These are phyloP conservation scores for Penicillium sp. DNA, from an alignment of 2,329 filamentous ascomycete species.

Conservation along the genomic window DNA sequence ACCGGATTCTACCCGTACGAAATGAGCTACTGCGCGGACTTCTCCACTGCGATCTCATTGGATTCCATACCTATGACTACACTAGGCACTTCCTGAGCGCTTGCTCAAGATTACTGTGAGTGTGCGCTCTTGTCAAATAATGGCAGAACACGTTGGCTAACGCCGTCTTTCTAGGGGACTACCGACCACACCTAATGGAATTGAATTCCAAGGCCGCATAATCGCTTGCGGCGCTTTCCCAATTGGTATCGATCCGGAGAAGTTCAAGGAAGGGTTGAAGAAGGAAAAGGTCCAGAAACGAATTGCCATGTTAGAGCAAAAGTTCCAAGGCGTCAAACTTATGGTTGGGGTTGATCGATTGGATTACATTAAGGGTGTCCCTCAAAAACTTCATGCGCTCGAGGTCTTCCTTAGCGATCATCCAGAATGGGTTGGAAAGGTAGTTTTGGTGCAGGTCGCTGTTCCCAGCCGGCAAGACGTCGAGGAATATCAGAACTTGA, in stretches of 20 bases:
- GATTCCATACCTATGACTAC: conserved; percentile 99
- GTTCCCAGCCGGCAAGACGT: conserved; percentile 95
- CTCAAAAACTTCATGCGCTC: conserved; percentile 93
- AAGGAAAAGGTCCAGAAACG: conserved; percentile 85
- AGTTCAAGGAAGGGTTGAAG: conserved; percentile 87
- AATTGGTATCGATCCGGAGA: conserved; percentile 96
- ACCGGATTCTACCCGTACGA: conserved; percentile 90
- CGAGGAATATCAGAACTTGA: conserved; percentile 95
- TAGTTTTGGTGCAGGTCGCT: conserved; percentile 93
- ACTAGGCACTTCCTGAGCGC: conserved; percentile 96
- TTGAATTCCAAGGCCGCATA: conserved; percentile 86
- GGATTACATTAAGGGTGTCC: conserved; percentile 98
- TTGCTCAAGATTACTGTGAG: conserved; percentile 88
- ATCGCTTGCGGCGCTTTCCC: conserved; percentile 94
- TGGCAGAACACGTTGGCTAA: conserved; percentile 18
- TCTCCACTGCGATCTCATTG: conserved; percentile 91
- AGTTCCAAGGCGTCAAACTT: conserved; percentile 94
- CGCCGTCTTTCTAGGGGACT: conserved; percentile 42
- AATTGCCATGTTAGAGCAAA: conserved; percentile 81
- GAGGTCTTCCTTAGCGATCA: conserved; percentile 97
- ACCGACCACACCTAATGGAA: conserved; percentile 84
- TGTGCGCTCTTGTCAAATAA: conserved; percentile 18
- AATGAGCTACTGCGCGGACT: conserved; percentile 87
- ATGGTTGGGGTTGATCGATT: conserved; percentile 96
- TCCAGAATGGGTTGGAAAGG: conserved; percentile 97